Conservation (phyloP, 2,329 filamentous ascomycete genomes). For the Laburnicola sp. region DNA sequence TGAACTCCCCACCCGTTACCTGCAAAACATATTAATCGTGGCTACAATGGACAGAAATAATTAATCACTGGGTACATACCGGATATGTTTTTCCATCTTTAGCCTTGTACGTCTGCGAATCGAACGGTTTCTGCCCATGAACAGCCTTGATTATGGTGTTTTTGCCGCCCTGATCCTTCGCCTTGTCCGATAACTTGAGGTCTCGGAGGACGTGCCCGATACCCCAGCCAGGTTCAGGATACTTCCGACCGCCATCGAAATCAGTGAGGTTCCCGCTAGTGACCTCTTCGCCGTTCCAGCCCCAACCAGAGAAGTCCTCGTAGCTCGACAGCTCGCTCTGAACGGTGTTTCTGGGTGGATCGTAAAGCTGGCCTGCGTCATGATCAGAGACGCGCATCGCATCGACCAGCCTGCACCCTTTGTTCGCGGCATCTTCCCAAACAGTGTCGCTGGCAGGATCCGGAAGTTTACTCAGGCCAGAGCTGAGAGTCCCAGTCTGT, state of each 20-base stretch:
- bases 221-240: constrained; percentile 11
- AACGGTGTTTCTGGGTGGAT: not conserved
- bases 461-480: not conserved
- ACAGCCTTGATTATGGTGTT: constrained; percentile 15
- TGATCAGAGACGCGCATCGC: not conserved
- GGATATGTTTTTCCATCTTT: constrained; percentile 13
- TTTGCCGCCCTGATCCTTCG: constrained; percentile 18
- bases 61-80: not conserved
- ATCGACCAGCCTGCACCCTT: not conserved
- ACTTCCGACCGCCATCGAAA: not conserved
- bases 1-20: constrained; percentile 19
- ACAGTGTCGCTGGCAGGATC: not conserved
- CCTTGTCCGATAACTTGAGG: constrained; percentile 16
- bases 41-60: not conserved
- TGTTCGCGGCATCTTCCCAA: not conserved
- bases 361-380: not conserved
- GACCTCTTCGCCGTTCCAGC: not conserved
- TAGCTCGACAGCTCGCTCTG: not conserved
- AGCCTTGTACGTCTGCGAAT: constrained; percentile 13
- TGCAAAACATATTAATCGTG: not conserved
- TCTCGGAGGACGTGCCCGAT: constrained; percentile 19
- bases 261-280: not conserved
- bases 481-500: not conserved
- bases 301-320: not conserved
- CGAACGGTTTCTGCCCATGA: constrained; percentile 11